These are phyloP conservation scores for Nicotiana otophora DNA, from an alignment of 257 asterid genomes.

Conservation along the genomic window DNA sequence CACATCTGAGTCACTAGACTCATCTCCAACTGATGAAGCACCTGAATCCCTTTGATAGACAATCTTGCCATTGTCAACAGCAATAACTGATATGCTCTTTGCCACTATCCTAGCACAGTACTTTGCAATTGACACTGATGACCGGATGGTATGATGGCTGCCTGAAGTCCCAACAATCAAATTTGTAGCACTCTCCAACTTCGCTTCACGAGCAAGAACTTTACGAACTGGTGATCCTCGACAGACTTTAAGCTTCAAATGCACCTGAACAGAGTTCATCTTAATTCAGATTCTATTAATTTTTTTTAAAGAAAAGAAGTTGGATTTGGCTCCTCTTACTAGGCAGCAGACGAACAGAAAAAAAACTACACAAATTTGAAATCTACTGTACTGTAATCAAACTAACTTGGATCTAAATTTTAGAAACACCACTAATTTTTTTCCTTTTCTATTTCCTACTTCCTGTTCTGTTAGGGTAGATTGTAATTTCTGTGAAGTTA, in stretches of 20 bases:
- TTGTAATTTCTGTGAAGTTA: background rate
- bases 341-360: background rate
- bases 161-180: constrained; percentile 65
- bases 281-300: background rate
- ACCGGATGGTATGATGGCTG: constrained; percentile 43
- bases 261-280: constrained; percentile 44
- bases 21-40: constrained; percentile 20
- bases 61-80: constrained; percentile 74
- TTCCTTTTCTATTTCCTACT: background rate
- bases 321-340: background rate
- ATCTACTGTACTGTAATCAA: background rate
- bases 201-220: constrained; percentile 54
- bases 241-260: constrained; percentile 79
- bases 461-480: background rate
- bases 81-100: constrained; percentile 45
- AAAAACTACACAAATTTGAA: background rate
- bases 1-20: constrained; percentile 28
- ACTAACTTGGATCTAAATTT: background rate
- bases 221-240: constrained; percentile 71
- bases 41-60: constrained; percentile 46
- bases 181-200: constrained; percentile 52
- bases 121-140: constrained; percentile 70
- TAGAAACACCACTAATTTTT: background rate
- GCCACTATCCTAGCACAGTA: constrained; percentile 64
- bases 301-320: background rate